Evolutionary conservation across 495 filamentous ascomycete genomes (phyloP), one percentile per base, ranked within the genome.

Genomic region (Penicillium ucsense): DNA sequence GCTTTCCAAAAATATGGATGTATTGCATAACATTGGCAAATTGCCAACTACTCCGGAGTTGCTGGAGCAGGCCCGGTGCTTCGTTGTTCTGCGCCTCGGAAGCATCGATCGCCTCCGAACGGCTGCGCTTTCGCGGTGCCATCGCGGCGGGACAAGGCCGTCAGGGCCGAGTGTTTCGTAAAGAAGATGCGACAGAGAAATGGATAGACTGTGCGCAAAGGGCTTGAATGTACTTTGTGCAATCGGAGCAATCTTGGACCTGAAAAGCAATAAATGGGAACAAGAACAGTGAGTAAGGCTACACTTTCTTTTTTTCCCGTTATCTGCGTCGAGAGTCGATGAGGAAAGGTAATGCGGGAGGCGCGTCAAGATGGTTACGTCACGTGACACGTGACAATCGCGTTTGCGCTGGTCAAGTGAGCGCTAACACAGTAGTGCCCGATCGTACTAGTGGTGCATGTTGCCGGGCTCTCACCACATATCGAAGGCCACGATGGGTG

Each of bases 21-120:
- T 88, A 98, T 66, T 98, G 92, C 71, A 84, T 89, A 4, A 98
- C 75, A 60, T 88, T 89, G 40, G 92, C 87, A 66, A 98, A 95
- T 64, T 96, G 86, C 89, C 92, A 96, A 70, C 82, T 84, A 62
- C 86, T 92, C 41, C 91, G 76, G 48, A 98, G 74, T 51, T 75
- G 80, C 40, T 83, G 69, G 27, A 95, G 74, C 46, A 82, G 51
- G 42, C 67, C 70, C 39, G 63, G 61, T 52, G 80, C 74, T 52
- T 79, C 66, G 4, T 72, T 64, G 43, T 63, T 53, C 51, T 76
- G 56, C 56, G 66, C 47, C 51, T 69, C 64, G 59, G 59, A 53
- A 33, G 55, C 47, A 57, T 65, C 54, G 71, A 77, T 81, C 66
- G 78, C 79, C 66, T 89, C 85, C 62, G 78, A 81, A 62, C 77